These are phyloP conservation scores for Allomyces javanicus DNA, from an alignment of 192 early-diverging fungal genomes.

Conservation along the genomic window DNA sequence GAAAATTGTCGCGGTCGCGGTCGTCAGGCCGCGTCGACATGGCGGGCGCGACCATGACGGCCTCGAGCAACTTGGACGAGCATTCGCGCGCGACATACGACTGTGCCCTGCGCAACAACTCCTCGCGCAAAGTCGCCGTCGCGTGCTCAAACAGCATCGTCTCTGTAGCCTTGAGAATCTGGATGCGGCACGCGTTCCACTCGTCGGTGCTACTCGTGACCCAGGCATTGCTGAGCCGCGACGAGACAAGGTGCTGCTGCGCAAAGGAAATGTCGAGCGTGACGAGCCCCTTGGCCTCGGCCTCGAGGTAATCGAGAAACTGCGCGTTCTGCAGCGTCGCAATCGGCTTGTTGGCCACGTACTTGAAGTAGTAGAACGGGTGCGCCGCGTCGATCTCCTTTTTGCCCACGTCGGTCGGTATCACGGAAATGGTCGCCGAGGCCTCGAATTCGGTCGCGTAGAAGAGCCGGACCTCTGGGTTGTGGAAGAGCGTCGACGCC, in stretches of 20 bases:
- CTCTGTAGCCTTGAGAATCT: not conserved
- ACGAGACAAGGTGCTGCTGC: constrained; percentile 12
- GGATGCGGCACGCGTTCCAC: no score
- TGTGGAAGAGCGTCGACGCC: not conserved
- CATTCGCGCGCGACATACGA: not conserved
- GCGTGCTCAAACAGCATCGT: not conserved
- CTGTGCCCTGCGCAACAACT: not conserved
- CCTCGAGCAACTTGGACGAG: not conserved
- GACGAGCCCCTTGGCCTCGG: constrained; percentile 50
- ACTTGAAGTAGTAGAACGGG: constrained; percentile 70
- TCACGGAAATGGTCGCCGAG: constrained; percentile 47
- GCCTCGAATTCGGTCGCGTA: constrained; percentile 49
- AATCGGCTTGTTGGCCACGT: constrained; percentile 52
- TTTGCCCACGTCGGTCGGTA: constrained; percentile 61
- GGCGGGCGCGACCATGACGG: no score
- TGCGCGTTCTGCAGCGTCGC: constrained; percentile 47
- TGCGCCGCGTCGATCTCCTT: constrained; percentile 58
- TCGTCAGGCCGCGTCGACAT: no score
- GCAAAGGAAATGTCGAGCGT: constrained; percentile 32
- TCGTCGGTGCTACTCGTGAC: no score
- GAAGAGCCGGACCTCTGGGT: constrained; percentile 36
- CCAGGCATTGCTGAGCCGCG: constrained; percentile 3
- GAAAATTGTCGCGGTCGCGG: no score
- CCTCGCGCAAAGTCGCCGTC: not conserved
- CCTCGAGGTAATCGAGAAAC: constrained; percentile 55